A percentile compares a stretch with the other conserved stretches of the same genome.
Conservation (phyloP, 1,284 basidiomycete species). For the Xerocomus tenax region DNA sequence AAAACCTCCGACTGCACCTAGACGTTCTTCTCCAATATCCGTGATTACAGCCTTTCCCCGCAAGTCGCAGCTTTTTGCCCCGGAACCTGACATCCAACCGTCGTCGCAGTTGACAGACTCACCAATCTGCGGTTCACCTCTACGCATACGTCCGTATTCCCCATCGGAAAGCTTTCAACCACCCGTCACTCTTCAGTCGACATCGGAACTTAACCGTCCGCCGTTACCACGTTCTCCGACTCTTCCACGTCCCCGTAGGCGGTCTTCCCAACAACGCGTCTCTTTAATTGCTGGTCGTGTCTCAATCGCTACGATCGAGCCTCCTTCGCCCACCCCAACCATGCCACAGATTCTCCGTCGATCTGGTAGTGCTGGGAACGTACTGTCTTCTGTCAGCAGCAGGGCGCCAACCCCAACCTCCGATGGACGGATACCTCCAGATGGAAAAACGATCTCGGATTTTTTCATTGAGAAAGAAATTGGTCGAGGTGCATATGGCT, state of each 20-base stretch:
- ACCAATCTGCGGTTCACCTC: conserved; percentile 18
- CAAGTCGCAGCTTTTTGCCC: conserved; percentile 1
- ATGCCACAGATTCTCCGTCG: conserved; percentile 56
- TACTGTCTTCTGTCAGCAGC: conserved; percentile 53
- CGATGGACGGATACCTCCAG: conserved; percentile 45
- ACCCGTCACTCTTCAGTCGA: conserved; percentile 15
- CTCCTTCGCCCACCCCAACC: conserved; percentile 50
- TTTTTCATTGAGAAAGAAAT: conserved; percentile 81
- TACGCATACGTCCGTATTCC: conserved; percentile 32
- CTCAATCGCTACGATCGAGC: conserved; percentile 62
- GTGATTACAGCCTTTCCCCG: conserved; percentile 10
- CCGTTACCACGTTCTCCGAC: conserved; percentile 35
- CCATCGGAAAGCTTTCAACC: conserved; percentile 17
- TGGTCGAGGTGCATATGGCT: conserved; percentile 92
- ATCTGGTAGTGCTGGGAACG: conserved; percentile 51
- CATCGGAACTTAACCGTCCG: conserved; percentile 22
- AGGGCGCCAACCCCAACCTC: conserved; percentile 52
- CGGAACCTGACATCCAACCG: conserved; percentile 8
- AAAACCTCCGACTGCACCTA: conserved; percentile 6
- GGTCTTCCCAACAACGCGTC: conserved; percentile 73
- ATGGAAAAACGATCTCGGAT: conserved; percentile 62
- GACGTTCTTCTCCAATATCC: conserved; percentile 15
- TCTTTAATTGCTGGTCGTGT: conserved; percentile 74
- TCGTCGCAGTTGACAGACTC: conserved; percentile 21
- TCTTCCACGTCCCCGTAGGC: conserved; percentile 54